Evolutionary conservation across 2,329 filamentous ascomycete species (phyloP).

Genomic region (Tolypocladium inflatum): DNA sequence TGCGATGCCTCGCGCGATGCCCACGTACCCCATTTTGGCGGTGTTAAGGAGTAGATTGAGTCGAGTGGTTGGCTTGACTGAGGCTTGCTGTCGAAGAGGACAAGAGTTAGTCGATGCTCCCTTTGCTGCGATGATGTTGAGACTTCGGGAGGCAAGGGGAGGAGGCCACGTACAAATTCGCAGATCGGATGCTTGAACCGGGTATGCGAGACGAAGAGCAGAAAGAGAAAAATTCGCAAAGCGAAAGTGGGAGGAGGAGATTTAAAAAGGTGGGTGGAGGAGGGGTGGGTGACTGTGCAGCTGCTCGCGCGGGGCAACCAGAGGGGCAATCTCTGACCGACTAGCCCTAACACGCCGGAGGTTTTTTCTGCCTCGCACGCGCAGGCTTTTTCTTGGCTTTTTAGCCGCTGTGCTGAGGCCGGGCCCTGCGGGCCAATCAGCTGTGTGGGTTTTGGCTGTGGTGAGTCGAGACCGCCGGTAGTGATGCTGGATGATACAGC

Average conservation of each 20-base stretch:
- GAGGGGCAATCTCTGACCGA: conserved; percentile 4
- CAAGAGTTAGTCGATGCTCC: conserved; percentile 2
- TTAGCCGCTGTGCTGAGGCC: conserved; percentile 1
- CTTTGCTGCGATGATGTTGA: not conserved
- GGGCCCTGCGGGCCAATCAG: conserved; percentile 6
- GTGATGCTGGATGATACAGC: not conserved
- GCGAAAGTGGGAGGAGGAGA: conserved; percentile 26
- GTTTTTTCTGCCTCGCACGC: conserved; percentile 14
- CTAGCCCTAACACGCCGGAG: conserved; percentile 25
- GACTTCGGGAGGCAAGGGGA: conserved; percentile 2
- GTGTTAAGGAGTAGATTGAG: conserved; percentile 7
- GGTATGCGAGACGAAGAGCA: conserved; percentile 34
- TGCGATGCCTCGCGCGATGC: not conserved
- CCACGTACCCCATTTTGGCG: conserved; percentile 26
- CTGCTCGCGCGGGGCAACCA: conserved; percentile 25
- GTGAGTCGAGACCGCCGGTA: not conserved
- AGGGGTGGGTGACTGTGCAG: conserved; percentile 18
- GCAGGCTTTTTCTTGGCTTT: conserved; percentile 8
- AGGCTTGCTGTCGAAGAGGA: conserved; percentile 4
- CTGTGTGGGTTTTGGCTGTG: not conserved
- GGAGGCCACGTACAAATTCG: conserved; percentile 25
- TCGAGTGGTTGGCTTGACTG: conserved; percentile 6
- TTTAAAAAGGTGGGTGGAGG: conserved; percentile 25
- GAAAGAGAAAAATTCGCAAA: conserved; percentile 25
- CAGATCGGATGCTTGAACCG: conserved; percentile 35